Conservation (phyloP, 148 eudicot genomes). For the Rhododendron molle region DNA sequence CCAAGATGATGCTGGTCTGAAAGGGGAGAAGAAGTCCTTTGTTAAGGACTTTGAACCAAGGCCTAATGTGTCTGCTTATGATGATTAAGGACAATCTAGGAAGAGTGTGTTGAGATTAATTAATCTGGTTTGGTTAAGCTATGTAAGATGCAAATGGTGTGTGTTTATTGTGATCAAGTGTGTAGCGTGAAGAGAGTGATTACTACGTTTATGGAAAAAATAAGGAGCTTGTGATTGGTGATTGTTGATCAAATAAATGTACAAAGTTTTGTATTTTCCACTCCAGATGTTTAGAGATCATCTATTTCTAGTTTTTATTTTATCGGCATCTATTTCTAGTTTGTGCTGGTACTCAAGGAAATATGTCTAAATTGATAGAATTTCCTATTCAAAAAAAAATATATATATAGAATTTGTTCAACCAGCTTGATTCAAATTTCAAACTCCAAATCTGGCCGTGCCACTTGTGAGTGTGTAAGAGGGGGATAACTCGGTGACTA, state of each 20-base stretch:
- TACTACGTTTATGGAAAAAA: not conserved
- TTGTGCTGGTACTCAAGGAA: too few species aligned
- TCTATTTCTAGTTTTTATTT: not conserved
- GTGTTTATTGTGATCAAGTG: not conserved
- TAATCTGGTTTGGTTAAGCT: not conserved
- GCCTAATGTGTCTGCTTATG: constrained; percentile 8
- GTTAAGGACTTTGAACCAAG: constrained; percentile 13
- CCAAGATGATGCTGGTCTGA: not conserved
- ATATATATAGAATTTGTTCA: not conserved
- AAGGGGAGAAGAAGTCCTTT: constrained; percentile 5
- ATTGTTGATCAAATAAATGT: not conserved
- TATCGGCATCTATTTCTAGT: too few species aligned
- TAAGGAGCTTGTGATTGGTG: not conserved
- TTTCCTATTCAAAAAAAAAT: not conserved
- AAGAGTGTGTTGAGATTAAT: not conserved
- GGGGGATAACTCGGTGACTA: not conserved
- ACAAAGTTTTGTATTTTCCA: not conserved
- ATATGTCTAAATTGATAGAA: not conserved
- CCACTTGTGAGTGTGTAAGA: not conserved
- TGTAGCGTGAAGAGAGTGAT: not conserved
- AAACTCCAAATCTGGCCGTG: not conserved
- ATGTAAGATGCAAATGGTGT: not conserved
- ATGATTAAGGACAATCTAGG: not conserved
- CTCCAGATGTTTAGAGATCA: not conserved
- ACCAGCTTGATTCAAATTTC: not conserved